Percentiles rank a stretch among this genome's conserved stretches.
Conservation (phyloP, 2,329 filamentous ascomycete genomes). For the Ceratocystis harringtonii region DNA sequence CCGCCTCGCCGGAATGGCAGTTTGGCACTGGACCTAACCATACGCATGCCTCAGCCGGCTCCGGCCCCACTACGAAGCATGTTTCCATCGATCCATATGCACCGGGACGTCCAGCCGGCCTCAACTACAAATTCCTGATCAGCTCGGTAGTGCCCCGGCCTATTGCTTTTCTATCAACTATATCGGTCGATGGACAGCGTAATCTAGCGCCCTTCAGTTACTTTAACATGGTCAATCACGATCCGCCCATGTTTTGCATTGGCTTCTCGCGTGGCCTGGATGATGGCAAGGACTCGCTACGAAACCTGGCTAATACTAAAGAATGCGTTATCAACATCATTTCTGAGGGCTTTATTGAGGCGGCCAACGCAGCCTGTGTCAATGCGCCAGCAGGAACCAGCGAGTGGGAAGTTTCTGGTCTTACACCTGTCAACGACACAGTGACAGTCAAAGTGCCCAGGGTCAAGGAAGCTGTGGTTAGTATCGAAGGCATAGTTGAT, state of each 20-base stretch:
- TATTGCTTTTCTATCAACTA: conserved; percentile 49
- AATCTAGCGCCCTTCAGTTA: conserved; percentile 86
- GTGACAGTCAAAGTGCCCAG: conserved; percentile 53
- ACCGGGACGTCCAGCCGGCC: conserved; percentile 46
- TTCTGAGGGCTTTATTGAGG: conserved; percentile 69
- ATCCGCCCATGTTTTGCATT: conserved; percentile 68
- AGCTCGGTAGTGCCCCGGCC: conserved; percentile 69
- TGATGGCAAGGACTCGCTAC: conserved; percentile 61
- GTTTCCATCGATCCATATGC: conserved; percentile 69
- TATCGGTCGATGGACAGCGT: conserved; percentile 41
- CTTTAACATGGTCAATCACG: conserved; percentile 68
- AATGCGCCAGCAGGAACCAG: conserved; percentile 62
- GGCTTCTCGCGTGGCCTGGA: conserved; percentile 33
- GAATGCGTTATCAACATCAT: conserved; percentile 85
- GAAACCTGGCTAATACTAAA: conserved; percentile 53
- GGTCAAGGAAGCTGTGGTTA: conserved; percentile 70
- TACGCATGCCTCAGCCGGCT: conserved; percentile 21
- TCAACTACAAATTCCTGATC: conserved; percentile 90
- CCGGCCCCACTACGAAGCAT: conserved; percentile 36
- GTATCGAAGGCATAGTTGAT: conserved; percentile 66
- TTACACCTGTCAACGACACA: conserved; percentile 53
- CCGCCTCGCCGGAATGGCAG: conserved; percentile 49
- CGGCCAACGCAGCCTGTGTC: conserved; percentile 66
- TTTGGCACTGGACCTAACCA: conserved; percentile 51
- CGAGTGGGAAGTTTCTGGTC: conserved; percentile 66